Conservation (phyloP, 2,329 filamentous ascomycete genomes). For the Alternaria arbusti region DNA sequence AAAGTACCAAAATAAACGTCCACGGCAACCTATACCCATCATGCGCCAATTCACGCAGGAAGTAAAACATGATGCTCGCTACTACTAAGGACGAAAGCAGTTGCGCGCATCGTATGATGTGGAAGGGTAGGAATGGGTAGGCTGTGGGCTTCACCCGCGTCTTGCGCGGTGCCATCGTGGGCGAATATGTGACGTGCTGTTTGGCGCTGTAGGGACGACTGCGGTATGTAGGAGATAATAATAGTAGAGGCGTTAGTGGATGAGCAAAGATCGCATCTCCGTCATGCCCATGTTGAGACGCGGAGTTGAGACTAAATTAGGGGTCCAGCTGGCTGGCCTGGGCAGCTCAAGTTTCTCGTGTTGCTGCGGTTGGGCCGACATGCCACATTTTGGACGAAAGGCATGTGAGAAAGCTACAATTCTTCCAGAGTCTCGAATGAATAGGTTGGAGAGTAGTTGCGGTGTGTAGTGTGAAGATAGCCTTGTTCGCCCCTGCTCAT, state of each 20-base stretch:
- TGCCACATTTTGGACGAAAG: background rate
- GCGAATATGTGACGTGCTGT: background rate
- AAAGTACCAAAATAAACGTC: slow-evolving; percentile 66
- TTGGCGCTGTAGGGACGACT: background rate
- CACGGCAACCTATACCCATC: slow-evolving; percentile 62
- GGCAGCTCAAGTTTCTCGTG: background rate
- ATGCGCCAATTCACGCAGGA: slow-evolving; percentile 60
- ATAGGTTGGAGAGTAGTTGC: background rate
- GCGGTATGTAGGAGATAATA: background rate
- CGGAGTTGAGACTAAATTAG: background rate
- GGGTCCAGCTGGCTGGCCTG: background rate
- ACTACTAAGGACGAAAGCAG: slow-evolving; percentile 57
- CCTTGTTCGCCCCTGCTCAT: background rate
- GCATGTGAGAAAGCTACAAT: background rate
- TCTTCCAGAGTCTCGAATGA: background rate
- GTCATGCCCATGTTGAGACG: background rate
- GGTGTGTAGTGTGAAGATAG: background rate
- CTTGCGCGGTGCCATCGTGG: slow-evolving; percentile 24
- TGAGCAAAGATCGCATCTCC: background rate
- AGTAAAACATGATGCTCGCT: slow-evolving; percentile 61
- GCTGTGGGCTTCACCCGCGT: slow-evolving; percentile 48
- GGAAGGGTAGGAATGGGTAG: slow-evolving; percentile 54
- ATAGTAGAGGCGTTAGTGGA: background rate
- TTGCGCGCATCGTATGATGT: slow-evolving; percentile 50
- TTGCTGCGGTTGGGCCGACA: background rate